These are phyloP conservation scores for Polyporus tsugae DNA, from an alignment of 1,284 basidiomycete genomes.

Conservation along the genomic window DNA sequence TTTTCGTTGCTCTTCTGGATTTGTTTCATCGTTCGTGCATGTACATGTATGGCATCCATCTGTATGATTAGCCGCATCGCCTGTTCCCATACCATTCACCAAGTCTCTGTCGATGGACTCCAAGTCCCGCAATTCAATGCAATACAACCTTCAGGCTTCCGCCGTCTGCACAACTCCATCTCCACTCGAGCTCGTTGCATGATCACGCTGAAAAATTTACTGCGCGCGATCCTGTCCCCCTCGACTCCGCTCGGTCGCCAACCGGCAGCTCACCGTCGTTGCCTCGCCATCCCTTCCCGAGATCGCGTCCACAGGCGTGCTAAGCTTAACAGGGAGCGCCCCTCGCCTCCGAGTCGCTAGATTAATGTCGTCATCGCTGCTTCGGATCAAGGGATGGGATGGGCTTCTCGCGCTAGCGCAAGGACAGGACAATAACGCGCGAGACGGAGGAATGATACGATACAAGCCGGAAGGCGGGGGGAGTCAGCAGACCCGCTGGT, in stretches of 20 bases:
- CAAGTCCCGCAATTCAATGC: background rate
- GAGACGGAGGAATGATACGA: background rate
- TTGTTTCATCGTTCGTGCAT: conserved; percentile 2
- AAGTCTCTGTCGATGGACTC: background rate
- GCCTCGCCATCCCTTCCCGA: background rate
- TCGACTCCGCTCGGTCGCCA: background rate
- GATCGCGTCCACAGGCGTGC: background rate
- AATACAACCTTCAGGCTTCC: conserved; percentile 1
- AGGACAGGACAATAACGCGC: background rate
- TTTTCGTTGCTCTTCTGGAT: background rate
- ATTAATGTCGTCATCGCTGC: background rate
- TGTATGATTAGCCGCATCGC: conserved; percentile 18
- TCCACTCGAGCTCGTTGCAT: background rate
- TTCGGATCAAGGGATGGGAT: conserved; percentile 4
- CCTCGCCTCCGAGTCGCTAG: background rate
- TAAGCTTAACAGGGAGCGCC: background rate
- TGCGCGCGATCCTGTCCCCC: background rate
- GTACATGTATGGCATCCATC: conserved; percentile 12
- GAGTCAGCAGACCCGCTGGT: background rate
- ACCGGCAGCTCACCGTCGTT: background rate
- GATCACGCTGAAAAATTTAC: background rate
- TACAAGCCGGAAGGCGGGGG: background rate
- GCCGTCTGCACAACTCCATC: background rate
- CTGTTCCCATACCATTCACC: background rate
- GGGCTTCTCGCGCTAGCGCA: background rate